Conservation (phyloP, 768 basidiomycete genomes). For the Cubamyces lactineus region DNA sequence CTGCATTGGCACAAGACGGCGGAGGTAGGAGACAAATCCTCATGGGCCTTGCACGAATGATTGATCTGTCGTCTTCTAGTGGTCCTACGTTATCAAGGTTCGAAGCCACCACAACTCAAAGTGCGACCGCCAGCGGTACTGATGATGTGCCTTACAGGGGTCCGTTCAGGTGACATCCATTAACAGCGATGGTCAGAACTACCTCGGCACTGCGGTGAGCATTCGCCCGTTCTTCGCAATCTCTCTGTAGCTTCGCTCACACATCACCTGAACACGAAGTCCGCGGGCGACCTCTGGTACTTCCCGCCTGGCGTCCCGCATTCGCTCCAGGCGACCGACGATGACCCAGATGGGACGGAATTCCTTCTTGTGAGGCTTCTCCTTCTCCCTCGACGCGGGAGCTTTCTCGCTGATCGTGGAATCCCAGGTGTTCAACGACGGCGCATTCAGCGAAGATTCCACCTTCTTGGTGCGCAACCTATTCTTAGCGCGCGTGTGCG, state of each 20-base stretch:
- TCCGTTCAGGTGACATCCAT: conserved; percentile 48
- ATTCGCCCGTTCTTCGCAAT: not conserved
- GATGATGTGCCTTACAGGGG: conserved; percentile 22
- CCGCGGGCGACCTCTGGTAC: conserved; percentile 58
- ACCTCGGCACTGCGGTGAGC: conserved; percentile 46
- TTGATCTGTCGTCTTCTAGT: conserved; percentile 23
- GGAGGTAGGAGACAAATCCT: conserved; percentile 24
- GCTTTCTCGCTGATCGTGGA: conserved; percentile 8
- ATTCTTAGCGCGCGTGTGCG: conserved; percentile 35
- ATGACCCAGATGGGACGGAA: conserved; percentile 50
- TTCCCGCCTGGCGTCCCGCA: conserved; percentile 60
- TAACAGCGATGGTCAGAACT: conserved; percentile 54
- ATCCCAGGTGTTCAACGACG: conserved; percentile 46
- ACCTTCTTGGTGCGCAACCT: conserved; percentile 44
- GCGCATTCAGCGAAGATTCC: conserved; percentile 55
- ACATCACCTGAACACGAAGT: conserved; percentile 15
- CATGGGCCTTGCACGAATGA: not conserved
- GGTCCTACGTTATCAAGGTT: conserved; percentile 40
- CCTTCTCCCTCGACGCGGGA: not conserved
- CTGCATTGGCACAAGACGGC: conserved; percentile 41
- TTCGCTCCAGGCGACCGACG: conserved; percentile 53
- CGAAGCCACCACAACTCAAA: not conserved
- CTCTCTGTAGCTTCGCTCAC: not conserved
- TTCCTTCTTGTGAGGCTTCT: conserved; percentile 49
- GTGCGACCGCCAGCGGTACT: not conserved